phyloP scores from a whole-genome alignment of 164 flowering plant species.

The Tetrastigma voinierianum region DNA sequence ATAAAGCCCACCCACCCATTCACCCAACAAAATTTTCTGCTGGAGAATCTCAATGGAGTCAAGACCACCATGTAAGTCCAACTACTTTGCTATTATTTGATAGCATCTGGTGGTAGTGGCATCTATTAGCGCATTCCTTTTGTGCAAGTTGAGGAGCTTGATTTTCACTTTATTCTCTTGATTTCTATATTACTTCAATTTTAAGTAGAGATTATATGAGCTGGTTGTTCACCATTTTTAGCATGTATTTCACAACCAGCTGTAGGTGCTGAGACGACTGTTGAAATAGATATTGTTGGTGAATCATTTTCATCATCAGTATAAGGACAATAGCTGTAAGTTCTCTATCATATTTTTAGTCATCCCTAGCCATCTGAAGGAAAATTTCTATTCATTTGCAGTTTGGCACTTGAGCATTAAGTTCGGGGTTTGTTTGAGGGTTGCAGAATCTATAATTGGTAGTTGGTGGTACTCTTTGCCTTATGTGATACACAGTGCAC shows the following conservation, averaged over 20 bases:
- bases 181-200: not conserved
- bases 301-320: slow-evolving; percentile 84
- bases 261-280: slow-evolving; percentile 91
- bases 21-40: slow-evolving; percentile 88
- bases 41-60: slow-evolving; percentile 90
- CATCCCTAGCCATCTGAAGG: not conserved
- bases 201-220: slow-evolving; percentile 77
- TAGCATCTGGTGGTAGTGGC: not conserved
- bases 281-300: slow-evolving; percentile 95
- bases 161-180: not conserved
- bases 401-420: not conserved
- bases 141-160: not conserved
- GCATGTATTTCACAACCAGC: slow-evolving; percentile 99
- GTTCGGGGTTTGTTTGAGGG: not conserved
- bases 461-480: not conserved
- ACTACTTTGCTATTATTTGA: not conserved
- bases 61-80: slow-evolving; percentile 72
- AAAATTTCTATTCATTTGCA: not conserved
- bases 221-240: slow-evolving; percentile 97
- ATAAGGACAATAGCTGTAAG: slow-evolving; percentile 78
- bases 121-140: not conserved
- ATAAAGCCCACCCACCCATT: slow-evolving; percentile 99
- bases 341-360: slow-evolving; percentile 4
- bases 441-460: not conserved
- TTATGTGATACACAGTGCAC: not conserved